Percentiles rank a stretch among this genome's conserved stretches.
These are phyloP conservation scores for Populus davidiana DNA, from an alignment of 345 rosid species.

Conservation along the genomic window DNA sequence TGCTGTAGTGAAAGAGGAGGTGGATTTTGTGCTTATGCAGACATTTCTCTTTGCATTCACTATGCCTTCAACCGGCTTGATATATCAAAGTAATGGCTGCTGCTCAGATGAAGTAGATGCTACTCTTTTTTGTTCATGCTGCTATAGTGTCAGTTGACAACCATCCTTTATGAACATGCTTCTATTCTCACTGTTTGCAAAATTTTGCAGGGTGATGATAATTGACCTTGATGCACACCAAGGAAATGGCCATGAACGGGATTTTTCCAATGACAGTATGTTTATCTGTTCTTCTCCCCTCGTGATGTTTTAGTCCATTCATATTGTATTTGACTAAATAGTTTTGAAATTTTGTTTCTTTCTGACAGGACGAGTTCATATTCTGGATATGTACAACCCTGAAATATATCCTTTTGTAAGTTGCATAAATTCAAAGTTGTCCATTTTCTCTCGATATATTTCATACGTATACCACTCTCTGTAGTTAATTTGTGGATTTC, in stretches of 20 bases:
- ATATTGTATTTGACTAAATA: constrained; percentile 14
- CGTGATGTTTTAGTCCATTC: constrained; percentile 9
- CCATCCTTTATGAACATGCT: not conserved
- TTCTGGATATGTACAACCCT: constrained; percentile 86
- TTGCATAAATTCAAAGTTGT: constrained; percentile 16
- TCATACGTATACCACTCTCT: not conserved
- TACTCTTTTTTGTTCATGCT: constrained; percentile 1
- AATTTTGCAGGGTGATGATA: constrained; percentile 74
- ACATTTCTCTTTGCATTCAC: constrained; percentile 82
- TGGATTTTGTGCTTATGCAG: constrained; percentile 93
- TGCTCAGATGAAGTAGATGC: constrained; percentile 6
- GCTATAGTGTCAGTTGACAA: constrained; percentile 6
- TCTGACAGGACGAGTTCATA: constrained; percentile 70
- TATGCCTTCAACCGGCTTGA: constrained; percentile 63
- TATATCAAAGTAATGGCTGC: constrained; percentile 55
- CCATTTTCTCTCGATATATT: not conserved
- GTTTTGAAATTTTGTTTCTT: constrained; percentile 7
- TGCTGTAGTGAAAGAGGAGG: constrained; percentile 78
- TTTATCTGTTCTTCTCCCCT: constrained; percentile 5
- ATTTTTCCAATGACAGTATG: constrained; percentile 76
- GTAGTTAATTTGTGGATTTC: constrained; percentile 4
- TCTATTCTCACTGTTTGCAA: constrained; percentile 13
- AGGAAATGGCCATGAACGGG: constrained; percentile 96
- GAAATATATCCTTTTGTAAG: constrained; percentile 87
- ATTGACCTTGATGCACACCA: constrained; percentile 99